Conservation (phyloP, 2,329 filamentous ascomycete genomes). For the Tolypocladium tropicale region DNA sequence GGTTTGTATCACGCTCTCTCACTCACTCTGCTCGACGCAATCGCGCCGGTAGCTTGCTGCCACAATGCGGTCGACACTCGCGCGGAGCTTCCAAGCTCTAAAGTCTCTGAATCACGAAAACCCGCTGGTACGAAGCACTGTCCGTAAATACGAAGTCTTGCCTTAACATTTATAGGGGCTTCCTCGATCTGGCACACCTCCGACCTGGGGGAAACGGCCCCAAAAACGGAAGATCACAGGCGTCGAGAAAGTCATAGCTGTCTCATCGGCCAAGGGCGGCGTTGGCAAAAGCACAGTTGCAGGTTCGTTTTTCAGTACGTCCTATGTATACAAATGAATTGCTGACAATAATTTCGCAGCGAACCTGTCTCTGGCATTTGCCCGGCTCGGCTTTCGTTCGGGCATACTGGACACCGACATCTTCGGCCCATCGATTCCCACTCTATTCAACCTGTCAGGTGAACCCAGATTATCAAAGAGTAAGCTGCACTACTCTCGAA, state of each 20-base stretch:
- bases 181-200: constrained; percentile 57
- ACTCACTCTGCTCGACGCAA: background rate
- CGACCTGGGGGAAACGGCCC: constrained; percentile 60
- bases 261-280: constrained; percentile 95
- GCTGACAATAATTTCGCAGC: constrained; percentile 24
- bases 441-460: constrained; percentile 70
- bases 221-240: constrained; percentile 70
- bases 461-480: constrained; percentile 67
- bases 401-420: constrained; percentile 95
- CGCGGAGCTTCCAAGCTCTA: constrained; percentile 23
- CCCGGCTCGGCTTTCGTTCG: constrained; percentile 66
- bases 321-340: background rate
- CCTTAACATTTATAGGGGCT: constrained; percentile 52
- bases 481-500: constrained; percentile 27
- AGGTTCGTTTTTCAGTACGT: constrained; percentile 36
- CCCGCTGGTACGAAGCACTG: constrained; percentile 52
- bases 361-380: constrained; percentile 82
- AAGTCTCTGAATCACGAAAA: constrained; percentile 60
- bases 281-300: constrained; percentile 94
- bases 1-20: background rate
- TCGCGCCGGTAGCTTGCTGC: background rate
- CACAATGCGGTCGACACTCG: constrained; percentile 26
- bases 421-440: constrained; percentile 91
- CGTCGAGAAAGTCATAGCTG: constrained; percentile 88
- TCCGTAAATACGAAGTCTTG: no score